Conservation (phyloP, 2,329 filamentous ascomycete species). For the Pseudogymnoascus destructans region DNA sequence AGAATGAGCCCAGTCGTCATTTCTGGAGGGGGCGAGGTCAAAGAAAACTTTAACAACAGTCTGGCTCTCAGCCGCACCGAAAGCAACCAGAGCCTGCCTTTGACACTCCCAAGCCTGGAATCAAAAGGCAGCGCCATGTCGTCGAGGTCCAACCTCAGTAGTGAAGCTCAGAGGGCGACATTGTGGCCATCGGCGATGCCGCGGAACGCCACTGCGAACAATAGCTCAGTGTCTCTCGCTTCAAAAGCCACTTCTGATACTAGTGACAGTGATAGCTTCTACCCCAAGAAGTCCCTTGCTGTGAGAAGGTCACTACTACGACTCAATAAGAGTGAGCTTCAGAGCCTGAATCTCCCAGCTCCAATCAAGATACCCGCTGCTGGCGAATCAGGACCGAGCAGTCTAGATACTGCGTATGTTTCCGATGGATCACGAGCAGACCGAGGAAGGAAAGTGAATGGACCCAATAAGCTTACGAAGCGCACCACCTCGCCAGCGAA, state of each 20-base stretch:
- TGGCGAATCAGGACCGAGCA: constrained; percentile 37
- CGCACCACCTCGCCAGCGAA: constrained; percentile 36
- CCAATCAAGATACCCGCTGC: constrained; percentile 35
- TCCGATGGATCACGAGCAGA: constrained; percentile 42
- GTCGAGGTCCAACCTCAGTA: constrained; percentile 17
- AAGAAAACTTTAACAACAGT: constrained; percentile 46
- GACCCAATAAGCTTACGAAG: constrained; percentile 43
- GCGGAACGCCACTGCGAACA: constrained; percentile 17
- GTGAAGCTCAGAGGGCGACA: constrained; percentile 31
- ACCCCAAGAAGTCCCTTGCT: constrained; percentile 39
- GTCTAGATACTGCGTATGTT: constrained; percentile 42
- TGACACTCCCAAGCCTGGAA: constrained; percentile 32
- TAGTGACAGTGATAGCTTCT: constrained; percentile 39
- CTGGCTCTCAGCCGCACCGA: constrained; percentile 36
- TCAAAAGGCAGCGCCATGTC: constrained; percentile 28
- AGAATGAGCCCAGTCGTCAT: constrained; percentile 55
- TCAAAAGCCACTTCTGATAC: constrained; percentile 31
- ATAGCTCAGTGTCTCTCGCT: constrained; percentile 10
- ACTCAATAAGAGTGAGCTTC: constrained; percentile 32
- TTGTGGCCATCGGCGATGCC: constrained; percentile 43
- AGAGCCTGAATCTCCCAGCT: constrained; percentile 36
- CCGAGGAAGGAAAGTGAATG: constrained; percentile 22
- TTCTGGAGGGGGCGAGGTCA: constrained; percentile 43
- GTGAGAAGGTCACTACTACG: constrained; percentile 43
- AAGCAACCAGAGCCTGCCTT: constrained; percentile 36